Conservation (phyloP, 345 rosid species). For the Eucalyptus fibrosa region DNA sequence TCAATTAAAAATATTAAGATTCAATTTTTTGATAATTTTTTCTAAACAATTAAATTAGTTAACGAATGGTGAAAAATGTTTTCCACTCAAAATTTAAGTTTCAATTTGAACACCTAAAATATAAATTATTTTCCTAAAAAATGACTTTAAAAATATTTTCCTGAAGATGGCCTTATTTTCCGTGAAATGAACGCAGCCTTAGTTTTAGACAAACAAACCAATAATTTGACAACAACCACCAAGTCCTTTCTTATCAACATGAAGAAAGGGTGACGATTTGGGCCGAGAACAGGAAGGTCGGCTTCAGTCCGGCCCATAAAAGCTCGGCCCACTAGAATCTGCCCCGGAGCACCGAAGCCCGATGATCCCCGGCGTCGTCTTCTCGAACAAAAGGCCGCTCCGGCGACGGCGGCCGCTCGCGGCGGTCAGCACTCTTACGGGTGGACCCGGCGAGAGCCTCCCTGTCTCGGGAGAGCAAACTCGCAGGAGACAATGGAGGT, state of each 20-base stretch:
- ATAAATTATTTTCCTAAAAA: too few relatives aligned
- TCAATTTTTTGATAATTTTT: too few relatives aligned
- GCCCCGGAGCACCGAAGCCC: neutral
- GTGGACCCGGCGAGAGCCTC: neutral
- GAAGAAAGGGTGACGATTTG: neutral
- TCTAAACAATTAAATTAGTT: too few relatives aligned
- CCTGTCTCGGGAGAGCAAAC: neutral
- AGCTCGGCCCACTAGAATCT: neutral
- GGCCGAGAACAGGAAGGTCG: neutral
- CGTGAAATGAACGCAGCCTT: too few relatives aligned
- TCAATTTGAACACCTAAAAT: fast-evolving
- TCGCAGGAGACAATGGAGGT: neutral
- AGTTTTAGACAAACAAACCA: neutral
- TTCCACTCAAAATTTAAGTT: too few relatives aligned
- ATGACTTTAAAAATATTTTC: too few relatives aligned
- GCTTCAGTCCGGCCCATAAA: neutral
- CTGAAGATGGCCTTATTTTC: too few relatives aligned
- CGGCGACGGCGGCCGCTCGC: neutral
- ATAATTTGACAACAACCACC: neutral
- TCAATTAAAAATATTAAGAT: too few relatives aligned
- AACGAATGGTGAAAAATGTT: too few relatives aligned
- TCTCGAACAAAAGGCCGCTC: neutral
- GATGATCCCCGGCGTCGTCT: neutral
- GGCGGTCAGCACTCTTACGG: neutral
- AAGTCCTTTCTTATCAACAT: neutral